Conservation (phyloP, 208 protist genomes). For the Porcisia hertigi region DNA sequence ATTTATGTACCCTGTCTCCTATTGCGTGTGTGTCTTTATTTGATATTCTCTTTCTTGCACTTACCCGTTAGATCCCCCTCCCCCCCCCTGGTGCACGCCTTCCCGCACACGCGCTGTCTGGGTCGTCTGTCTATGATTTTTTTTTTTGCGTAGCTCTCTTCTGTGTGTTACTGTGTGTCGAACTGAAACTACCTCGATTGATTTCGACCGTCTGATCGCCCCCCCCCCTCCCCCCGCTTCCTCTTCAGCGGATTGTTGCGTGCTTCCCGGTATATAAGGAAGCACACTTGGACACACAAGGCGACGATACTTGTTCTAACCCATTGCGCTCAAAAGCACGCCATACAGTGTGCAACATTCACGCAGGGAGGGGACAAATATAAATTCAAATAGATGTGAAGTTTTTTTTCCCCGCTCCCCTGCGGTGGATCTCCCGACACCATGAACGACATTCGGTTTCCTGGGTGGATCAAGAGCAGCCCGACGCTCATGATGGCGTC, state of each 20-base stretch:
- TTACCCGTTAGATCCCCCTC: neutral
- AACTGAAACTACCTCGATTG: neutral
- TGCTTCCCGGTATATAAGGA: neutral
- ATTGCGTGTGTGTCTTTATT: too few relatives aligned
- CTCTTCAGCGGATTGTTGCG: neutral
- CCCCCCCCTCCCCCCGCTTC: neutral
- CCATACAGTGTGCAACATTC: neutral
- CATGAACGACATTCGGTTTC: conserved; percentile 84
- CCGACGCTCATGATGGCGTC: conserved; percentile 62
- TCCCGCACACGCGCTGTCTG: neutral
- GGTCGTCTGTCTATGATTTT: neutral
- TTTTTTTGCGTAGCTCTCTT: neutral
- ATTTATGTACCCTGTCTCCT: too few relatives aligned
- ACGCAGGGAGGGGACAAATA: neutral
- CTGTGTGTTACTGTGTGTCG: neutral
- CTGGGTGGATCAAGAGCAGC: conserved; percentile 60
- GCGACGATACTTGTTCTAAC: neutral
- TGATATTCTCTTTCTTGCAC: neutral
- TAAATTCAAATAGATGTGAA: neutral
- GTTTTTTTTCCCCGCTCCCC: too few relatives aligned
- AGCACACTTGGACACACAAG: neutral
- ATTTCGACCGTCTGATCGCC: neutral
- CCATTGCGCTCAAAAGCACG: neutral
- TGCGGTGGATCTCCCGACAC: neutral
- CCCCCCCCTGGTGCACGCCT: neutral